A percentile compares a stretch with the other conserved stretches of the same genome.
These are phyloP conservation scores for Lactifluus hygrophoroides DNA, from an alignment of 768 basidiomycete species.

Conservation along the genomic window DNA sequence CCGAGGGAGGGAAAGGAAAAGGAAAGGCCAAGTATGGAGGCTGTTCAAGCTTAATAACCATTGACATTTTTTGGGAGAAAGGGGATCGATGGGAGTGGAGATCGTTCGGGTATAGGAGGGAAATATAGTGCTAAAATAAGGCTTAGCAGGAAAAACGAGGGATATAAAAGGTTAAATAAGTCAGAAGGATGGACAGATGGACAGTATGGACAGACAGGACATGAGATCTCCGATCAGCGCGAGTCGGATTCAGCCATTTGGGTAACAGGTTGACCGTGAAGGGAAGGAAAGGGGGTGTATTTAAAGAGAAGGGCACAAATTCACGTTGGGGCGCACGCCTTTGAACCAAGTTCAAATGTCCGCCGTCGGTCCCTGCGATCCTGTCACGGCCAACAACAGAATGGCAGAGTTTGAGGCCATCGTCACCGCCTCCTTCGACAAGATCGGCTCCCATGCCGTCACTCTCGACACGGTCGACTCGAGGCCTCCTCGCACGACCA, in stretches of 20 bases:
- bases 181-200: background rate
- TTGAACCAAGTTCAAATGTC: background rate
- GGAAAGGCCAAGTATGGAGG: background rate
- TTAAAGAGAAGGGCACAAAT: background rate
- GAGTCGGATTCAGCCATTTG: background rate
- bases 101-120: background rate
- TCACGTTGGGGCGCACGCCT: too few species aligned
- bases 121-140: background rate
- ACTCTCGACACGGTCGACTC: background rate
- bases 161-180: background rate
- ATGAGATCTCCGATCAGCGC: background rate
- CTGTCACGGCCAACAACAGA: too few species aligned
- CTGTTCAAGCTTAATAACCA: background rate
- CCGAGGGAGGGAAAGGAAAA: too few species aligned
- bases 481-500: background rate
- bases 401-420: conserved; percentile 17
- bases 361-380: too few species aligned
- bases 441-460: conserved; percentile 10
- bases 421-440: conserved; percentile 17
- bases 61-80: background rate
- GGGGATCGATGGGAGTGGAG: background rate
- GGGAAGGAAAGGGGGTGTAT: background rate
- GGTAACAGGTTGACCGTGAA: background rate
- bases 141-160: background rate
- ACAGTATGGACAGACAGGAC: too few species aligned